A percentile compares a stretch with the other conserved stretches of the same genome.
Conservation (phyloP, 768 basidiomycete species). For the Sporobolomyces phaffii region DNA sequence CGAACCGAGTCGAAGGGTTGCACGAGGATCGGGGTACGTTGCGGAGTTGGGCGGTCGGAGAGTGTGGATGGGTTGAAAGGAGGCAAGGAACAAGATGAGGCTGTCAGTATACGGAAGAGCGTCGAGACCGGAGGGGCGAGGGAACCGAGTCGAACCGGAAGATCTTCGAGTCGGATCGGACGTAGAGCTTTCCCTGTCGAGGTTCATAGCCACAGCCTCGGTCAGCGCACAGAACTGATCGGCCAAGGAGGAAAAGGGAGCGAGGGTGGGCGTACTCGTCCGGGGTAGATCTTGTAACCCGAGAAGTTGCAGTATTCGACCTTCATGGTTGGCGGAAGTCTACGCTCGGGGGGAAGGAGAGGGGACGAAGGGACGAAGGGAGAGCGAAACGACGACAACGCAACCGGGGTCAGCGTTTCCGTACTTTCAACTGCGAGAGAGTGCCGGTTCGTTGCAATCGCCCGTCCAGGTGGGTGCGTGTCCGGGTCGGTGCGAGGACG, state of each 20-base stretch:
- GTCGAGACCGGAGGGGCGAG: neutral
- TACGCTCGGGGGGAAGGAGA: neutral
- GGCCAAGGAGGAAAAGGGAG: neutral
- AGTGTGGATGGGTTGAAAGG: too few species aligned
- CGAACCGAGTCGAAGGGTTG: too few species aligned
- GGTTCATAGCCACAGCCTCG: neutral
- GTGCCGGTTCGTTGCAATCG: neutral
- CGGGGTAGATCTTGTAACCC: constrained; percentile 94
- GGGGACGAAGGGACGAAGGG: neutral
- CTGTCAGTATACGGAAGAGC: neutral
- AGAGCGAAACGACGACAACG: neutral
- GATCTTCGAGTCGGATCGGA: constrained; percentile 44
- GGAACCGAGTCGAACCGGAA: constrained; percentile 35
- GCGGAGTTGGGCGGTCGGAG: neutral
- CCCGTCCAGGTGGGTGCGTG: neutral
- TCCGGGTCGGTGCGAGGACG: neutral
- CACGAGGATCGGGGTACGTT: neutral
- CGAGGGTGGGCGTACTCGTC: constrained; percentile 66
- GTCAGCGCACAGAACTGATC: neutral
- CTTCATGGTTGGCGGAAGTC: constrained; percentile 54
- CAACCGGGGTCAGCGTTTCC: neutral
- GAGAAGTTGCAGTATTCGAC: constrained; percentile 99
- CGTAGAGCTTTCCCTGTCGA: constrained; percentile 40
- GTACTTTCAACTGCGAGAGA: neutral
- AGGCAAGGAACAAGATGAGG: neutral